Percentiles rank a stretch among this genome's conserved stretches.
Conservation (phyloP, 257 asterid species). For the Solanum virginianum region DNA sequence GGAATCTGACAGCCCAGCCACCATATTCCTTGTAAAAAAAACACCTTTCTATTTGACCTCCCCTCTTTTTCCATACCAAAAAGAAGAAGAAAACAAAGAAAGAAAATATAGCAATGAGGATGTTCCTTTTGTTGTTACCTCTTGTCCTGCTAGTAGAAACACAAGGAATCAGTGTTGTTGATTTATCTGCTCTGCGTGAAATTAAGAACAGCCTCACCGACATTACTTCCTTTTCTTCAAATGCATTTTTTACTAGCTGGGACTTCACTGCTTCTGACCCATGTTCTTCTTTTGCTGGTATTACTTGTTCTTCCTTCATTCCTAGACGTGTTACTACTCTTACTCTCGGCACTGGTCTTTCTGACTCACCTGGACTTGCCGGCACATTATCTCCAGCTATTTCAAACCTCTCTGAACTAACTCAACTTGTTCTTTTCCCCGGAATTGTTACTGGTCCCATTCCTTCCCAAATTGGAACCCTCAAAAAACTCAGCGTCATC, state of each 20-base stretch:
- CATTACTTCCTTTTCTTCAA: slow-evolving; percentile 21
- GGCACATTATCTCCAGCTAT: slow-evolving; percentile 54
- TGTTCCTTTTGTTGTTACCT: background rate
- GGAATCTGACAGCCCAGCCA: background rate
- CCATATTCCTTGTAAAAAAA: background rate
- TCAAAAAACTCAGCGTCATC: slow-evolving; percentile 36
- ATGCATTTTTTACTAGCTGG: slow-evolving; percentile 53
- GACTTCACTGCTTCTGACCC: slow-evolving; percentile 53
- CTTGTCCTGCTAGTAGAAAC: background rate
- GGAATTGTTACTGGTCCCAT: slow-evolving; percentile 76
- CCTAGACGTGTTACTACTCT: slow-evolving; percentile 21
- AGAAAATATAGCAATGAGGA: background rate
- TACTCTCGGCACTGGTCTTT: slow-evolving; percentile 57
- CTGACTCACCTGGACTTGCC: slow-evolving; percentile 53
- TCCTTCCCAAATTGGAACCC: slow-evolving; percentile 28
- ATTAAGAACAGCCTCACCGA: slow-evolving; percentile 50
- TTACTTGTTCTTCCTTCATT: slow-evolving; percentile 30
- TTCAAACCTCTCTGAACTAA: slow-evolving; percentile 28
- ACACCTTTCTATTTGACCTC: background rate
- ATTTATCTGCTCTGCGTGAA: slow-evolving; percentile 45
- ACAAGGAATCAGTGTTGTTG: slow-evolving; percentile 5
- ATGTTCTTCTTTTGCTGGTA: slow-evolving; percentile 56
- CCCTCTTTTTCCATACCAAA: background rate
- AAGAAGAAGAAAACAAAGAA: background rate
- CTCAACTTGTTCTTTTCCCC: slow-evolving; percentile 53